Conservation (phyloP, 2,329 filamentous ascomycete genomes). For the Rosellinia necatrix region DNA sequence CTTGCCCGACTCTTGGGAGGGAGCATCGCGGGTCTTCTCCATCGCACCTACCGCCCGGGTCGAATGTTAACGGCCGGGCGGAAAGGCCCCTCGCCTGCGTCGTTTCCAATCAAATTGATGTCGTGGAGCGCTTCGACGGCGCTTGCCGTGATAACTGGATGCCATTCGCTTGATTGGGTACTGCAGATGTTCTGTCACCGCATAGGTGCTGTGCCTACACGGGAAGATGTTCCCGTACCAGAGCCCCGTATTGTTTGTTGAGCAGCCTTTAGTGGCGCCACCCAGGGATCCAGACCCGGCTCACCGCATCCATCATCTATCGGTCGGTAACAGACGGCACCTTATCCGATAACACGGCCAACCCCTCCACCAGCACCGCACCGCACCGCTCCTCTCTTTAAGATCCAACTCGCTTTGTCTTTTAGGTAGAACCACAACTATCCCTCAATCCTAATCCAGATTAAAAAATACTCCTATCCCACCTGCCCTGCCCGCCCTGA, state of each 20-base stretch:
- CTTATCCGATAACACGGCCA: constrained; percentile 15
- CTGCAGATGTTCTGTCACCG: too few relatives aligned
- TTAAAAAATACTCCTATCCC: constrained; percentile 14
- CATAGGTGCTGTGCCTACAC: neutral
- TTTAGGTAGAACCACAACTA: too few relatives aligned
- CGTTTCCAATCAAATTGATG: constrained; percentile 6
- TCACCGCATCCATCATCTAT: constrained; percentile 14
- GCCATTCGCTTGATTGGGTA: constrained; percentile 10
- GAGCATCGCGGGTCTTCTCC: too few relatives aligned
- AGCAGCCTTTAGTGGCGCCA: constrained; percentile 6
- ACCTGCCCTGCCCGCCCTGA: neutral
- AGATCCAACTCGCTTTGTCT: too few relatives aligned
- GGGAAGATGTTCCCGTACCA: neutral
- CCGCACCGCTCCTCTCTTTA: too few relatives aligned
- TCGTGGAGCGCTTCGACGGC: neutral
- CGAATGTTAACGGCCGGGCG: too few relatives aligned
- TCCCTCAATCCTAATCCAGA: too few relatives aligned
- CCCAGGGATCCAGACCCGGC: constrained; percentile 8
- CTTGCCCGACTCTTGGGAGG: too few relatives aligned
- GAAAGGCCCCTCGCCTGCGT: neutral
- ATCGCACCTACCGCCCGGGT: too few relatives aligned
- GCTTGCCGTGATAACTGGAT: neutral
- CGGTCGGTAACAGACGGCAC: constrained; percentile 2
- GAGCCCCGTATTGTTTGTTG: too few relatives aligned
- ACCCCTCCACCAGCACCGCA: too few relatives aligned